Percentiles rank a stretch among this genome's conserved stretches.
phyloP scores from a whole-genome alignment of 306 rosid species.

The Calophaca sinica region DNA sequence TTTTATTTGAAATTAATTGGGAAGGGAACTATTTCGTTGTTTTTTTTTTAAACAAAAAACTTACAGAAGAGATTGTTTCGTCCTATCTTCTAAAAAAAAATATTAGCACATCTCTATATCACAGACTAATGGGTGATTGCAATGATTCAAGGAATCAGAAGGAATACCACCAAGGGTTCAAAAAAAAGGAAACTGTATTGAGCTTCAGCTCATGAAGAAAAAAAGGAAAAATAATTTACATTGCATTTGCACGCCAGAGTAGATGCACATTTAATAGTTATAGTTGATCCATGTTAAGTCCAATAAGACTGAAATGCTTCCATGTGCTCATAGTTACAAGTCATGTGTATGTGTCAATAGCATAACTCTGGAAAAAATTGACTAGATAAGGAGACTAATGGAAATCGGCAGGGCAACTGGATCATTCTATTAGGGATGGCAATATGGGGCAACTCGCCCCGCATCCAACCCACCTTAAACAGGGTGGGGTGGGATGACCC shows the following conservation, averaged over 20 bases:
- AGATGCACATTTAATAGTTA: neutral
- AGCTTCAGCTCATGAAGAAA: no score
- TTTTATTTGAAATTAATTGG: neutral
- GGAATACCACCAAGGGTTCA: no score
- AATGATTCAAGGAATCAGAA: no score
- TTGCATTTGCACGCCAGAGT: neutral
- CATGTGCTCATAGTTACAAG: neutral
- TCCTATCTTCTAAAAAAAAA: neutral
- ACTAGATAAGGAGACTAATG: no score
- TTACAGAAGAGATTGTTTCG: neutral
- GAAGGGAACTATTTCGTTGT: no score
- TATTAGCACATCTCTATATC: no score
- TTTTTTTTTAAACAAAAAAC: neutral
- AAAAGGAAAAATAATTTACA: neutral
- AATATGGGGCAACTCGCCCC: no score
- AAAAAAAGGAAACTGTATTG: neutral
- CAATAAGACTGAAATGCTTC: neutral
- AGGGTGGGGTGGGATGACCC: no score
- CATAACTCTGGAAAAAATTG: neutral
- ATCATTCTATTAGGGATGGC: no score
- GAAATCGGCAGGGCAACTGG: no score
- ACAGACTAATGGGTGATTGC: no score
- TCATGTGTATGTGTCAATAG: neutral
- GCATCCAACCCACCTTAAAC: no score
- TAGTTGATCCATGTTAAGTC: neutral